Conservation (phyloP, 768 basidiomycete species). For the Psilocybe subaeruginosa region DNA sequence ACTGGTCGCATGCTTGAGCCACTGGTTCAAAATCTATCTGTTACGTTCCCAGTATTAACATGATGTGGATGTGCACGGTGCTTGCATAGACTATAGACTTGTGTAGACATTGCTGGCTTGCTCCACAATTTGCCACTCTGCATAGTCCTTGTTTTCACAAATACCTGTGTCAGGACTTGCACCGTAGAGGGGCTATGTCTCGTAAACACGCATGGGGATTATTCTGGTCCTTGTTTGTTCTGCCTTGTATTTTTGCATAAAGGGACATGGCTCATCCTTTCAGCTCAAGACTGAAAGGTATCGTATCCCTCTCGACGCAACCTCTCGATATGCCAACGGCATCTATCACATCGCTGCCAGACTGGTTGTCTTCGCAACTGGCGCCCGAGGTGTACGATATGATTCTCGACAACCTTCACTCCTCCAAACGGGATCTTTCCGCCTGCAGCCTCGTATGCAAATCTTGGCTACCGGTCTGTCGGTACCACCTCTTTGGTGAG, state of each 20-base stretch:
- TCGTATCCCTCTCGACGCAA: background rate
- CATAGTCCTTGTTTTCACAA: too few relatives aligned
- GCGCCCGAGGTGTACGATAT: conserved; percentile 34
- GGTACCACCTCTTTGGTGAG: conserved; percentile 35
- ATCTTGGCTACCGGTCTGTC: conserved; percentile 34
- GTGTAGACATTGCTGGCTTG: too few relatives aligned
- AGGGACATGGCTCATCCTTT: background rate
- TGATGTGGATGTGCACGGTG: too few relatives aligned
- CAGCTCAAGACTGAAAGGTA: background rate
- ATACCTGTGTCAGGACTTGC: too few relatives aligned
- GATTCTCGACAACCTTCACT: conserved; percentile 31
- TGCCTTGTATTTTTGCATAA: background rate
- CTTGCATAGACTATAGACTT: too few relatives aligned
- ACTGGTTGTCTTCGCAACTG: conserved; percentile 27
- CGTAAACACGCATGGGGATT: too few relatives aligned
- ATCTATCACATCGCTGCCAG: conserved; percentile 11
- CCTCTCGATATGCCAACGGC: background rate
- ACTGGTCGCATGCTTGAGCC: too few relatives aligned
- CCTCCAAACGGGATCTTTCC: conserved; percentile 28
- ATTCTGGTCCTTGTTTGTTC: too few relatives aligned
- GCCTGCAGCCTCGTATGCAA: conserved; percentile 35
- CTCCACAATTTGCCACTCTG: too few relatives aligned
- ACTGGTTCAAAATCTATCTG: too few relatives aligned
- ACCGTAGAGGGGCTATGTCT: too few relatives aligned
- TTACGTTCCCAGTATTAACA: too few relatives aligned